phyloP scores from a whole-genome alignment of 768 basidiomycete species.

The Collybia nuda region DNA sequence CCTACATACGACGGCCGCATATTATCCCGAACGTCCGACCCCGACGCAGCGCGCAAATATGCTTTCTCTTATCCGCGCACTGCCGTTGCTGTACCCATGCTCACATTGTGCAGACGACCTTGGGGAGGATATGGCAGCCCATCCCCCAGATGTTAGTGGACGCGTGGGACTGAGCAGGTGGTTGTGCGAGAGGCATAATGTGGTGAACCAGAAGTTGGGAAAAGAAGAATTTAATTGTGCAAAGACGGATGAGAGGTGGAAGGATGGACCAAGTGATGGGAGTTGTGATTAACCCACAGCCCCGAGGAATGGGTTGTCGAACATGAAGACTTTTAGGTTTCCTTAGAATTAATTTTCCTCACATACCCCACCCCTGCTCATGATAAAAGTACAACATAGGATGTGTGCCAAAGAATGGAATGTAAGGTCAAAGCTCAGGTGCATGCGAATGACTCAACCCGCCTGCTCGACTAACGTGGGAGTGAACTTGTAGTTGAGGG shows the following conservation, averaged over 20 bases:
- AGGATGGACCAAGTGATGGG: constrained; percentile 84
- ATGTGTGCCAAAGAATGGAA: too few species aligned
- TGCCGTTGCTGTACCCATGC: constrained; percentile 90
- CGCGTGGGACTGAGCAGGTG: constrained; percentile 70
- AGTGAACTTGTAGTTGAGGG: too few species aligned
- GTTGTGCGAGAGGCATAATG: constrained; percentile 93
- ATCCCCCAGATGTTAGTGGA: constrained; percentile 80
- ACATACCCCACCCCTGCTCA: too few species aligned
- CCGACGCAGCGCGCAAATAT: constrained; percentile 79
- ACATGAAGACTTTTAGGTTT: too few species aligned
- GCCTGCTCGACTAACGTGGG: too few species aligned
- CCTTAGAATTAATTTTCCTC: too few species aligned
- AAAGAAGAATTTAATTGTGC: constrained; percentile 82
- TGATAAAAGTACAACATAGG: too few species aligned
- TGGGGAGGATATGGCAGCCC: constrained; percentile 58
- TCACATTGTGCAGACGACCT: constrained; percentile 83
- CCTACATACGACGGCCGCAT: constrained; percentile 92
- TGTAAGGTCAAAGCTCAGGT: too few species aligned
- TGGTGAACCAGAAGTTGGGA: constrained; percentile 84
- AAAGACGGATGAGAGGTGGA: constrained; percentile 88
- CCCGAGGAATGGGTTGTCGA: background rate
- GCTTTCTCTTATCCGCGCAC: constrained; percentile 72
- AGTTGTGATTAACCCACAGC: constrained; percentile 85
- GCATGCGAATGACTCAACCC: too few species aligned
- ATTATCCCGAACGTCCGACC: constrained; percentile 86